A percentile compares a stretch with the other conserved stretches of the same genome.
phyloP scores from a whole-genome alignment of 345 rosid genomes.

The Eucalyptus cladocalyx region DNA sequence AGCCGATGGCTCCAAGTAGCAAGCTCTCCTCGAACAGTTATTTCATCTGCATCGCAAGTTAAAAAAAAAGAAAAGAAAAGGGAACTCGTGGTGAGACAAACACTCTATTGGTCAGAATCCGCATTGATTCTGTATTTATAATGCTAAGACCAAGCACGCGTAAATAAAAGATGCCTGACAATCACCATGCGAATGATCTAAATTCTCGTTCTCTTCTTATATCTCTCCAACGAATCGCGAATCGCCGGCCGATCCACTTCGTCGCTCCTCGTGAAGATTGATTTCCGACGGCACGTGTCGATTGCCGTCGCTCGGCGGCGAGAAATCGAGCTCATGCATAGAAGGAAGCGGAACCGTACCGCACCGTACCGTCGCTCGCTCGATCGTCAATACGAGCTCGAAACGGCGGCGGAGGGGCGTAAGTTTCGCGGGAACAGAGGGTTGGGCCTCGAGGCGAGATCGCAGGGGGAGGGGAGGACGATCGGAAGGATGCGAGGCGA shows the following conservation, averaged over 20 bases:
- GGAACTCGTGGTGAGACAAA: neutral
- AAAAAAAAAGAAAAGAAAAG: neutral
- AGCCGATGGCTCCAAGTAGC: neutral
- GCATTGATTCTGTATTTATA: neutral
- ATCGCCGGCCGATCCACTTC: neutral
- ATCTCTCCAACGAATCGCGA: neutral
- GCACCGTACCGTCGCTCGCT: neutral
- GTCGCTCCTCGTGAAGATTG: neutral
- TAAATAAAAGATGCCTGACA: neutral
- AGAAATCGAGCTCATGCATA: neutral
- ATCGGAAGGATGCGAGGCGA: neutral
- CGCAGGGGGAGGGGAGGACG: neutral
- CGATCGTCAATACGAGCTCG: no score
- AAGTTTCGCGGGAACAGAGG: neutral
- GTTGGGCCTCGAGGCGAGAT: neutral
- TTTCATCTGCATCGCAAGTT: neutral
- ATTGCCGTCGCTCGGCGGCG: neutral
- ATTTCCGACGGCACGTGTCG: neutral
- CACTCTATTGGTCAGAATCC: neutral
- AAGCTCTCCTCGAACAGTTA: neutral
- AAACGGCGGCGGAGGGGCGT: neutral
- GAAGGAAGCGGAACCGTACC: neutral
- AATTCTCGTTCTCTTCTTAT: neutral
- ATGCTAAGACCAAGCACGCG: neutral
- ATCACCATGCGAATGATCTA: neutral